These are phyloP conservation scores for Manihot esculenta DNA, from an alignment of 441 rosid genomes.

Conservation along the genomic window DNA sequence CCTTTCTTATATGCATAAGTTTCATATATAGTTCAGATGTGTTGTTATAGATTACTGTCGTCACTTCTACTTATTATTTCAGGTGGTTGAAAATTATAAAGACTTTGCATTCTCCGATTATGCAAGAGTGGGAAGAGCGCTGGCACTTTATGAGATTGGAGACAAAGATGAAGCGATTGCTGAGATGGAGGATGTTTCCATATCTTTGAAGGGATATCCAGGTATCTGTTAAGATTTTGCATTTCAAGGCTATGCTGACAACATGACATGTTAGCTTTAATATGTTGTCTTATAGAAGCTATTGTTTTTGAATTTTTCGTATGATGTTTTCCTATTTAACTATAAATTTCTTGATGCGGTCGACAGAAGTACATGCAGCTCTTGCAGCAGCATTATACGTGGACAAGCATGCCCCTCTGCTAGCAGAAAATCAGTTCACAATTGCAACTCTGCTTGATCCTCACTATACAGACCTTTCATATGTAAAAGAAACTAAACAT, in stretches of 20 bases:
- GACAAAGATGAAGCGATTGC: slow-evolving; percentile 56
- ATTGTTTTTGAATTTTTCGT: neutral
- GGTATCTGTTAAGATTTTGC: slow-evolving; percentile 27
- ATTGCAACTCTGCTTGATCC: slow-evolving; percentile 64
- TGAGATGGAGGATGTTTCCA: slow-evolving; percentile 64
- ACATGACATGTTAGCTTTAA: neutral
- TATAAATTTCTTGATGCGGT: neutral
- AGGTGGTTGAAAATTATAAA: slow-evolving; percentile 55
- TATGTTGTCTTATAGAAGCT: neutral
- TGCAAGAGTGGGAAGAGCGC: slow-evolving; percentile 58
- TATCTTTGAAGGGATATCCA: slow-evolving; percentile 61
- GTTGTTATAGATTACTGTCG: neutral
- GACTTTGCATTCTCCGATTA: slow-evolving; percentile 59
- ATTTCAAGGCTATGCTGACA: neutral
- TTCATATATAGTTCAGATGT: neutral
- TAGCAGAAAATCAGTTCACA: slow-evolving; percentile 61
- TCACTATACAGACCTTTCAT: slow-evolving; percentile 50
- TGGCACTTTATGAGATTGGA: slow-evolving; percentile 54
- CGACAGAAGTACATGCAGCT: slow-evolving; percentile 57
- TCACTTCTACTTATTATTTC: slow-evolving; percentile 1
- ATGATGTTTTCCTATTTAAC: neutral
- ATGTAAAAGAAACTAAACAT: slow-evolving; percentile 54
- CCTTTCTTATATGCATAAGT: neutral
- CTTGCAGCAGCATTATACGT: slow-evolving; percentile 57
- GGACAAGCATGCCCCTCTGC: slow-evolving; percentile 56